A percentile compares a stretch with the other conserved stretches of the same genome.
Conservation (phyloP, 179 eudicot genomes). For the Dionaea muscipula region DNA sequence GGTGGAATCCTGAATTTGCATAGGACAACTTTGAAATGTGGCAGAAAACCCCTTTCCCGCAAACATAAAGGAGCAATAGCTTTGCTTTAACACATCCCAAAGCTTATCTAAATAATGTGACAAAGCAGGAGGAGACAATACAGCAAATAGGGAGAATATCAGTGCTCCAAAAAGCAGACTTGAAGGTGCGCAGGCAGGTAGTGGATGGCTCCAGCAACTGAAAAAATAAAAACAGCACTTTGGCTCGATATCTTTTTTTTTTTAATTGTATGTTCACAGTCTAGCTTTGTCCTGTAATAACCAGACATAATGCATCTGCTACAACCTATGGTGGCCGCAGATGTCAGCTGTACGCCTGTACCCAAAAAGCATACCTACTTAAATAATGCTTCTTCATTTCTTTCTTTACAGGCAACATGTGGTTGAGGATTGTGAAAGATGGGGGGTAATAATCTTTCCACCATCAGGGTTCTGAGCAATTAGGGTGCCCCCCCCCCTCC, state of each 20-base stretch:
- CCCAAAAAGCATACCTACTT: neutral
- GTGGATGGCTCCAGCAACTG: neutral
- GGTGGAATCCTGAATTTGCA: slow-evolving; percentile 23
- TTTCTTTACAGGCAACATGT: neutral
- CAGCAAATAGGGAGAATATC: slow-evolving; percentile 36
- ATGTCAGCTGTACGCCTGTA: slow-evolving; percentile 17
- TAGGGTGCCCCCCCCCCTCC: neutral
- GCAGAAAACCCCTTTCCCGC: slow-evolving; percentile 18
- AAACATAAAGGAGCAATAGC: slow-evolving; percentile 19
- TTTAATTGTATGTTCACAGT: slow-evolving; percentile 5
- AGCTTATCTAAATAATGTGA: slow-evolving; percentile 25
- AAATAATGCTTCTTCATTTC: neutral
- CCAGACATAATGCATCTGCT: slow-evolving; percentile 31
- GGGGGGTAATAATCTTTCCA: neutral
- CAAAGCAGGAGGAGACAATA: slow-evolving; percentile 27
- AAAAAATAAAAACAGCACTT: neutral
- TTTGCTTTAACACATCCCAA: slow-evolving; percentile 13
- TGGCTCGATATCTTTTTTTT: neutral
- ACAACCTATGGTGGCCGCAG: slow-evolving; percentile 19
- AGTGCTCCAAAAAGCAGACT: slow-evolving; percentile 24
- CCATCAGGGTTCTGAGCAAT: neutral
- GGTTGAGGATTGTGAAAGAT: neutral
- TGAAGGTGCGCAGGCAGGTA: neutral
- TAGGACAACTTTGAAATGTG: slow-evolving; percentile 20
- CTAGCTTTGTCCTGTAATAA: slow-evolving; percentile 27